Percentiles rank a stretch among this genome's conserved stretches.
Conservation (phyloP, 2,329 filamentous ascomycete genomes). For the Fusarium duplospermum region DNA sequence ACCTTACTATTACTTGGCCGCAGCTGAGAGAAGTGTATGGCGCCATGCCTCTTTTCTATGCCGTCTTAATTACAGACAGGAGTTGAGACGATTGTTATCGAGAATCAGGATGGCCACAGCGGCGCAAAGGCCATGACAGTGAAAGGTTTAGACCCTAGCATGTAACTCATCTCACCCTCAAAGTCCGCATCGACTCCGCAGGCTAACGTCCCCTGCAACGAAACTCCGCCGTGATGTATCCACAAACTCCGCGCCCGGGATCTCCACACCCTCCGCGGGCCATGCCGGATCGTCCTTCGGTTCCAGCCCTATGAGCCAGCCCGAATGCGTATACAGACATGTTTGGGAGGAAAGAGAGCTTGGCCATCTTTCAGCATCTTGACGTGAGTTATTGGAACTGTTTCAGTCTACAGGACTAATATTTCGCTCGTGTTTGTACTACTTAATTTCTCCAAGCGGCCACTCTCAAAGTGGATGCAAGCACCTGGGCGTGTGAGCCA, state of each 20-base stretch:
- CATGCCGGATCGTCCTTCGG: not conserved
- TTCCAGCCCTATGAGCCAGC: not conserved
- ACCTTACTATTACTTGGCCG: conserved; percentile 39
- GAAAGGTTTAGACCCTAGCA: not conserved
- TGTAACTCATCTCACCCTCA: not conserved
- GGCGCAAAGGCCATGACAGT: not conserved
- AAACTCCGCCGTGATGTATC: not conserved
- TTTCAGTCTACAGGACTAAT: too few species aligned
- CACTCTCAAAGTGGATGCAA: not conserved
- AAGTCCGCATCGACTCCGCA: not conserved
- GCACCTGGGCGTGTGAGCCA: not conserved
- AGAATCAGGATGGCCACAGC: not conserved
- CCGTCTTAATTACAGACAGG: not conserved
- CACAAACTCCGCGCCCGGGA: not conserved
- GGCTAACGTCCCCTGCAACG: not conserved
- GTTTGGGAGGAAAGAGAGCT: not conserved
- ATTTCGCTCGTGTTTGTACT: not conserved
- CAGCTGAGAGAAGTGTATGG: conserved; percentile 40
- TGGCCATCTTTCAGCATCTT: not conserved
- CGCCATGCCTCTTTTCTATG: conserved; percentile 25
- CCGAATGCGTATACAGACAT: not conserved
- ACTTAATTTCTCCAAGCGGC: not conserved
- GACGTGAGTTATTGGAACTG: too few species aligned
- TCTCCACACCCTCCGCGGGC: not conserved
- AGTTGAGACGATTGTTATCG: not conserved